Conservation (phyloP, 1,139 yeast genomes). For the Geotrichum histeridarum region DNA sequence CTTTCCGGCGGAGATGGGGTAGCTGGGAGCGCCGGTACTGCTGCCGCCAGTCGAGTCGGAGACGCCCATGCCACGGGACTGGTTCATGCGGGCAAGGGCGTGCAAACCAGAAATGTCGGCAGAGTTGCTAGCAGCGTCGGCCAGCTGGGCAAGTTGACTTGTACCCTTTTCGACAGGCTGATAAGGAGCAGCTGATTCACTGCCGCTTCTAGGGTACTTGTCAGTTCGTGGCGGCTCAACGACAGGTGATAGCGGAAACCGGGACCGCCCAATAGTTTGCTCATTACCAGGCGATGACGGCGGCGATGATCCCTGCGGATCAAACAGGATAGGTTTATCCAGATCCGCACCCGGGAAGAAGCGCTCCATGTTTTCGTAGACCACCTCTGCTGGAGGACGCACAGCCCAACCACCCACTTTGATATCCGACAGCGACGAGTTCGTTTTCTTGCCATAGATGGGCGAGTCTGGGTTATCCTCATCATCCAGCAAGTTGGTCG, state of each 20-base stretch:
- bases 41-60: not conserved
- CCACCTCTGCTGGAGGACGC: conserved; percentile 92
- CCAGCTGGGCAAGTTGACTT: not conserved
- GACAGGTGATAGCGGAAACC: conserved; percentile 27
- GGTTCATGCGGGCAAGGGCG: not conserved
- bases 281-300: conserved; percentile 49
- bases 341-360: conserved; percentile 91
- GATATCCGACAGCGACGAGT: conserved; percentile 8
- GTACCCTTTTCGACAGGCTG: not conserved
- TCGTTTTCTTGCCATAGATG: not conserved
- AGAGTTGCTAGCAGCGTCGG: not conserved
- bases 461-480: not conserved
- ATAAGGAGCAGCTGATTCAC: not conserved
- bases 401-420: conserved; percentile 45
- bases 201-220: not conserved
- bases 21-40: not conserved
- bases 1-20: not conserved
- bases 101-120: not conserved
- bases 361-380: conserved; percentile 82
- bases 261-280: conserved; percentile 8
- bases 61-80: not conserved
- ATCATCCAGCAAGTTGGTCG: conserved; percentile 20
- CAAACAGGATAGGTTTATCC: conserved; percentile 87
- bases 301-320: conserved; percentile 45
- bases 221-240: conserved; percentile 24